Conservation (phyloP, 345 rosid genomes). For the Camelina laxa region DNA sequence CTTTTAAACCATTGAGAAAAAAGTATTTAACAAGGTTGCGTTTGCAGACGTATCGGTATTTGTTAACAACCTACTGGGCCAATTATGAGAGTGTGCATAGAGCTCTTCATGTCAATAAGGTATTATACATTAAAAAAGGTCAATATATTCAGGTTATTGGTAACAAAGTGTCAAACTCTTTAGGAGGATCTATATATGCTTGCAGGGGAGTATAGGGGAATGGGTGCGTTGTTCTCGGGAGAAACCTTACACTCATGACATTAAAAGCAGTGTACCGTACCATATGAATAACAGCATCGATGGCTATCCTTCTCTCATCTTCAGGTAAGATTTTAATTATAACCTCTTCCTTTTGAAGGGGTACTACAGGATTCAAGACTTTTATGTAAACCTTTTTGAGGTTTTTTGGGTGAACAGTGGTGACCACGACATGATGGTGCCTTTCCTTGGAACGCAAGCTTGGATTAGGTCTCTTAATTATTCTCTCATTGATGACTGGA, state of each 20-base stretch:
- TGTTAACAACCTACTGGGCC: constrained; percentile 34
- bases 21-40: constrained; percentile 9
- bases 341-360: no score
- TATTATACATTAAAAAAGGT: neutral
- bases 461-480: constrained; percentile 68
- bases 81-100: constrained; percentile 40
- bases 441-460: constrained; percentile 63
- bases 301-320: no score
- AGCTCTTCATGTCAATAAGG: constrained; percentile 34
- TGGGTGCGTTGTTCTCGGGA: constrained; percentile 31
- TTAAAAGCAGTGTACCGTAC: constrained; percentile 32
- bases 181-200: neutral
- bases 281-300: constrained; percentile 35
- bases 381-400: neutral
- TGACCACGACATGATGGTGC: constrained; percentile 57
- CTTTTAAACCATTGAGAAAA: constrained; percentile 15
- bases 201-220: constrained; percentile 32
- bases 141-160: neutral
- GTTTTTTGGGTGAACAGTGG: constrained; percentile 52
- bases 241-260: constrained; percentile 27
- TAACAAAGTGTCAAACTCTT: neutral
- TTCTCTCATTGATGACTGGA: constrained; percentile 64
- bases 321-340: no score
- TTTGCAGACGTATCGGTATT: constrained; percentile 28
- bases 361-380: no score